Base-by-base conservation (phyloP, 139 green algal species). In the Chlamydomonas incerta region DNA sequence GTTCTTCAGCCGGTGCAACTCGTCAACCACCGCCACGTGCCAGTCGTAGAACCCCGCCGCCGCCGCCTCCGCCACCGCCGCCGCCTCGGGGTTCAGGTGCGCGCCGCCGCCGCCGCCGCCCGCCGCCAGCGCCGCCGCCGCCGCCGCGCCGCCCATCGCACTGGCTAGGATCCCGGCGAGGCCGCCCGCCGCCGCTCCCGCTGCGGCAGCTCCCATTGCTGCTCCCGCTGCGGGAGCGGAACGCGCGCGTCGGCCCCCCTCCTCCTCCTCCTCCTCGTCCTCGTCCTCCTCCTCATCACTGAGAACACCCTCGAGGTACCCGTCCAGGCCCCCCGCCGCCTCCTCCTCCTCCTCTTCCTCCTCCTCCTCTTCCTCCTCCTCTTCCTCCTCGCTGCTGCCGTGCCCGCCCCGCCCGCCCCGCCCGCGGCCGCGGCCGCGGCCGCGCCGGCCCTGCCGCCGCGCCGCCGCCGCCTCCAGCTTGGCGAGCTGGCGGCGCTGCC, bases 1-100 rank as follows among this genome's bases (percentile, higher is more conserved):
- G 67, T 93, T 96, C 88, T 97, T 96, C 10, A 97, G 83, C 24
- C 79, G 70, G 79, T 96, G 94, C 11, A 72, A 74, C 75, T 95
- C 94, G 57, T 96, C 94, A 62, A 94, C 80, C 3, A 96, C 72
- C 5, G 75, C 83, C 0, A 81, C 28, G 69, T 95, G 90, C 84
- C 90, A 94, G 5, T 47, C 73, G 52, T 0, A 85, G 13, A 57
- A 47, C 50, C 26, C 34, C 21, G 33, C 82, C 34, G 26, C 55
- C 26, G 15, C 31, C 66, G 24, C 24, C 55, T 28, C 63, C 63
- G 63, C 63, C 63, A 70, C 29, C 5, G 23, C 24, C 58, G 24
- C 23, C 58, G 58, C 58, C 58, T 5, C 58, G 3, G 58, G 24
- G 24, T 26, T 9, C 24, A 9, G 24, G 58, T 28, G 58, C 58